phyloP scores from a whole-genome alignment of 2,329 filamentous ascomycete genomes.

The Amauroascus verrucosus region DNA sequence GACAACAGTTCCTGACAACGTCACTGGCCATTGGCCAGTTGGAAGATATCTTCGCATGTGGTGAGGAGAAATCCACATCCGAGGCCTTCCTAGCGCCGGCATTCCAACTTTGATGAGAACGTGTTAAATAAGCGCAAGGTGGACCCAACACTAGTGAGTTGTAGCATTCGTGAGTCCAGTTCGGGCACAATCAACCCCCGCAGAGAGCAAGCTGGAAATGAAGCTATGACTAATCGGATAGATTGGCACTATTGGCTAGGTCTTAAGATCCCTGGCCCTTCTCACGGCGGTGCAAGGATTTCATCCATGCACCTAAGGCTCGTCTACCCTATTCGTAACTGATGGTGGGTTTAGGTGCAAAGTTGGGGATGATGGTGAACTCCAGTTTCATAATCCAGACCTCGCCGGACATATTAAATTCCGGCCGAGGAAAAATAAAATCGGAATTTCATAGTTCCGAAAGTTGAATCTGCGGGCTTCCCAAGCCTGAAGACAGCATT shows the following conservation, averaged over 20 bases:
- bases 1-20: too few species aligned
- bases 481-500: too few species aligned
- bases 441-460: too few species aligned
- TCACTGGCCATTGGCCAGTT: too few species aligned
- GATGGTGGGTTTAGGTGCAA: too few species aligned
- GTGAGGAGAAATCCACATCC: not conserved
- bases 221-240: not conserved
- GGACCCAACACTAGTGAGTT: not conserved
- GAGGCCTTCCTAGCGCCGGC: conserved; percentile 1
- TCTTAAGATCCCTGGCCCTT: not conserved
- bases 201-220: not conserved
- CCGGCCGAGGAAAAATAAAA: too few species aligned
- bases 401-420: too few species aligned
- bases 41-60: not conserved
- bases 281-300: not conserved
- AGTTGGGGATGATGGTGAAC: too few species aligned
- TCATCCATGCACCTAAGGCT: not conserved
- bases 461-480: too few species aligned
- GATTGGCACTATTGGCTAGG: not conserved
- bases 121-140: not conserved
- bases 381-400: too few species aligned
- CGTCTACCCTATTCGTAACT: too few species aligned
- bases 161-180: not conserved
- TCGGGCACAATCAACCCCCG: not conserved
- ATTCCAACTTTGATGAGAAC: not conserved